Evolutionary conservation across 1,284 basidiomycete species (phyloP).

Genomic region (Coriolopsis trogii): DNA sequence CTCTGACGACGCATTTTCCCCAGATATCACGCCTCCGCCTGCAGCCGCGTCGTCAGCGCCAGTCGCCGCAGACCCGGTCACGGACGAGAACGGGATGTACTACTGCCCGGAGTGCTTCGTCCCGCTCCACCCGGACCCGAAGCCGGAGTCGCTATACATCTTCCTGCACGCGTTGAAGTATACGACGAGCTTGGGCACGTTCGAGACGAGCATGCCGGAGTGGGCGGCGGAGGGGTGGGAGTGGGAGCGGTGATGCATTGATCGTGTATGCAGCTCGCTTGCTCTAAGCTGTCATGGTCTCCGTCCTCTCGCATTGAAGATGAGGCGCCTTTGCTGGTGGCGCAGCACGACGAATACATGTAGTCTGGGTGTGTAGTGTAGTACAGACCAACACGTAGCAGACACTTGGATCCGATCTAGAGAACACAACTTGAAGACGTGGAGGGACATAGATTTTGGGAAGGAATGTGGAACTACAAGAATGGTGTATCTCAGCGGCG

Average conservation of each 20-base stretch:
- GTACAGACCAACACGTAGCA: too few species aligned
- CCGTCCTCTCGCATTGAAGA: too few species aligned
- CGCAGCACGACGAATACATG: too few species aligned
- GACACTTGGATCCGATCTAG: too few species aligned
- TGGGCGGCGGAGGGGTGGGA: conserved; percentile 71
- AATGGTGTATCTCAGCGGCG: too few species aligned
- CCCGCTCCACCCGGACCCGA: conserved; percentile 88
- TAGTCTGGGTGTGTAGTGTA: too few species aligned
- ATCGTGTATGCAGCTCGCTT: background rate
- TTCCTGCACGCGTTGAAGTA: conserved; percentile 91
- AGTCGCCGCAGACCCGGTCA: conserved; percentile 2
- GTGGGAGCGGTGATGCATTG: conserved; percentile 46
- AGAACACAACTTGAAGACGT: too few species aligned
- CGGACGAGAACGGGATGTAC: conserved; percentile 30
- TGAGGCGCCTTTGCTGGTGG: too few species aligned
- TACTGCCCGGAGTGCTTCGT: conserved; percentile 90
- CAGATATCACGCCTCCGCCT: conserved; percentile 6
- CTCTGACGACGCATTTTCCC: too few species aligned
- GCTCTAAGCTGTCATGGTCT: too few species aligned
- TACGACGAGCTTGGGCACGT: conserved; percentile 74
- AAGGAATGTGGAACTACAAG: too few species aligned
- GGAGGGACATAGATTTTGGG: too few species aligned
- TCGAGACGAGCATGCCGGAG: conserved; percentile 74
- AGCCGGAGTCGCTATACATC: conserved; percentile 89
- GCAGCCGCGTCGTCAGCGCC: conserved; percentile 6